phyloP scores from a whole-genome alignment of 2,329 filamentous ascomycete species.

The Stagonosporopsis vannaccii region DNA sequence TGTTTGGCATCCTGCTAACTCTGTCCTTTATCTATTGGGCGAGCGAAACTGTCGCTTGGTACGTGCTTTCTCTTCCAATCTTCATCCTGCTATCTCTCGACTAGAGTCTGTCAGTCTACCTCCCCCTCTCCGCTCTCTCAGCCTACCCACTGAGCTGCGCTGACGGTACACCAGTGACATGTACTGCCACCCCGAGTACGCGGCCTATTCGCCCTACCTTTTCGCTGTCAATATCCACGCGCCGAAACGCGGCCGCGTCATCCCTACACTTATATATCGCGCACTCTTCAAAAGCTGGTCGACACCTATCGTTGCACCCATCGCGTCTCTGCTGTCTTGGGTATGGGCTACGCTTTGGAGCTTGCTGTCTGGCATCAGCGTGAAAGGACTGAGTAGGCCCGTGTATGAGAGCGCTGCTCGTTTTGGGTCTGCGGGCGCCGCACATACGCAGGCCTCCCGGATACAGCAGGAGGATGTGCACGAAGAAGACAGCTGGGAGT shows the following conservation, averaged over 20 bases:
- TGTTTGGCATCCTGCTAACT: constrained; percentile 51
- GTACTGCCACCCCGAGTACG: constrained; percentile 61
- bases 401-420: constrained; percentile 2
- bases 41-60: constrained; percentile 57
- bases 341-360: constrained; percentile 19
- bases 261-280: constrained; percentile 62
- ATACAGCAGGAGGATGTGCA: constrained; percentile 5
- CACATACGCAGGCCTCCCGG: constrained; percentile 10
- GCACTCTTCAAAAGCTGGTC: constrained; percentile 47
- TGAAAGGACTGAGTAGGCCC: neutral
- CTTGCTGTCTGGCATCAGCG: constrained; percentile 17
- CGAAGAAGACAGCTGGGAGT: constrained; percentile 31
- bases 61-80: constrained; percentile 24
- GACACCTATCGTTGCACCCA: constrained; percentile 30
- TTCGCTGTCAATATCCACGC: constrained; percentile 61
- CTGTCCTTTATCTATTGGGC: constrained; percentile 58
- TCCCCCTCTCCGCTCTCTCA: neutral
- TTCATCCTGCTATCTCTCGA: constrained; percentile 20
- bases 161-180: constrained; percentile 45
- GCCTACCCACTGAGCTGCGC: neutral
- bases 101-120: constrained; percentile 19
- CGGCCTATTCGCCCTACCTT: constrained; percentile 55
- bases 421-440: constrained; percentile 1
- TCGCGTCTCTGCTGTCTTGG: constrained; percentile 28
- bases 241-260: constrained; percentile 62